These are phyloP conservation scores for Stemphylium beticola DNA, from an alignment of 2,329 filamentous ascomycete genomes.

Conservation along the genomic window DNA sequence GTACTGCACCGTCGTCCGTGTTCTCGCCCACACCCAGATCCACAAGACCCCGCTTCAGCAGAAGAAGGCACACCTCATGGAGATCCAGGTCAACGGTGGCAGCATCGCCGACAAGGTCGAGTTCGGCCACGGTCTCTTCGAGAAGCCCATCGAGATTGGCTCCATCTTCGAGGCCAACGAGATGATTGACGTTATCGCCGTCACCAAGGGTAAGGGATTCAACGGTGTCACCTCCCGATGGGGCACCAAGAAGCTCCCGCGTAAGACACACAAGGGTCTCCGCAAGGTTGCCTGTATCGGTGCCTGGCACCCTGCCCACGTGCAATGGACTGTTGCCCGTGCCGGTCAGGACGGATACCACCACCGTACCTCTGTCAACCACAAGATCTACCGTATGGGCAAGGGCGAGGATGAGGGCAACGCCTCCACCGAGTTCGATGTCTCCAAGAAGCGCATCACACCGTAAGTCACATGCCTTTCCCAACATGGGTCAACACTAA, in stretches of 20 bases:
- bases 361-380: constrained; percentile 99
- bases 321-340: constrained; percentile 99
- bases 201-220: constrained; percentile 99
- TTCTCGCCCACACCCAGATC: constrained; percentile 99
- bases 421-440: constrained; percentile 92
- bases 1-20: constrained; percentile 99
- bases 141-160: constrained; percentile 96
- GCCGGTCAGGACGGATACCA: constrained; percentile 99
- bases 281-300: constrained; percentile 99
- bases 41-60: constrained; percentile 99
- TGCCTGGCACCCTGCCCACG: constrained; percentile 99
- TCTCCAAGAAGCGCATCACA: constrained; percentile 99
- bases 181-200: constrained; percentile 98
- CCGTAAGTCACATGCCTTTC: constrained; percentile 72
- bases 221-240: constrained; percentile 95
- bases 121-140: constrained; percentile 93
- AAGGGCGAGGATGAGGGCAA: constrained; percentile 90
- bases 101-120: constrained; percentile 95
- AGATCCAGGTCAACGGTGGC: constrained; percentile 99
- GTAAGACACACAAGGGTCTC: constrained; percentile 99
- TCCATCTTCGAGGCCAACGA: constrained; percentile 99
- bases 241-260: constrained; percentile 99
- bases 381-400: constrained; percentile 99
- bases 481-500: constrained; percentile 41
- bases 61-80: constrained; percentile 99